Evolutionary conservation across 2,329 filamentous ascomycete genomes (phyloP), one percentile per base, ranked within the genome.

Genomic region (Sphaceloma murrayae): DNA sequence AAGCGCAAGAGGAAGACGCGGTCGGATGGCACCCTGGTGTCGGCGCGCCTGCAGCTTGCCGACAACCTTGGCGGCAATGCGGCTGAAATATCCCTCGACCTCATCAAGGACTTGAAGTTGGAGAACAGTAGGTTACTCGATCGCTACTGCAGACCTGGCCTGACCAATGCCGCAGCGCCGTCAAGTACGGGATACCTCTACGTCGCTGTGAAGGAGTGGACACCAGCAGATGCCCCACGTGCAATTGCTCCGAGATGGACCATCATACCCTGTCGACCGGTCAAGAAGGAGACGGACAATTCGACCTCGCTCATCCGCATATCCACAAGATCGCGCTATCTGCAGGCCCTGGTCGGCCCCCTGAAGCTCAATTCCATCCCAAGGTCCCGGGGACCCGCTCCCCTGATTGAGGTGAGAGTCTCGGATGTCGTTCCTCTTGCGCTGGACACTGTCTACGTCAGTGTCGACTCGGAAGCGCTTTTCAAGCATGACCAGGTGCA

Each of bases 361-460:
- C 19, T 51, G 18, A 46, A 48, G 21, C 21, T 27, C 18, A 36
- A 40, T 24, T 14, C 40, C 7, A 21, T 48, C 14, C 42, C 47
- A 11, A 44, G 49, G 19, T 21, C 26, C 52, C 86, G 17, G 82
- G 84, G 9, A 85, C 83, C 46, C 86, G 83, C 59, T 72, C 85
- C 34, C 74, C 78, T 83, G 6, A 82, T 95, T 51, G 88, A 95
- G 62, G 82, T 96, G 50, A 72, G 85, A 47, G 74, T 93, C 18
- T 69, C 93, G 47, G 83, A 94, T 58, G 84, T 91, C 5, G 73
- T 80, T 6, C 84, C 89, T 1, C 64, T 96, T 18, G 74, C 80
- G 2, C 67, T 96, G 18, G 85, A 95, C 49, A 85, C 84, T 0
- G 75, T 96, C 11, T 94, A 86, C 58, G 85, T 96, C 47, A 86